These are phyloP conservation scores for Garcia nutans DNA, from an alignment of 345 rosid species.

Conservation along the genomic window DNA sequence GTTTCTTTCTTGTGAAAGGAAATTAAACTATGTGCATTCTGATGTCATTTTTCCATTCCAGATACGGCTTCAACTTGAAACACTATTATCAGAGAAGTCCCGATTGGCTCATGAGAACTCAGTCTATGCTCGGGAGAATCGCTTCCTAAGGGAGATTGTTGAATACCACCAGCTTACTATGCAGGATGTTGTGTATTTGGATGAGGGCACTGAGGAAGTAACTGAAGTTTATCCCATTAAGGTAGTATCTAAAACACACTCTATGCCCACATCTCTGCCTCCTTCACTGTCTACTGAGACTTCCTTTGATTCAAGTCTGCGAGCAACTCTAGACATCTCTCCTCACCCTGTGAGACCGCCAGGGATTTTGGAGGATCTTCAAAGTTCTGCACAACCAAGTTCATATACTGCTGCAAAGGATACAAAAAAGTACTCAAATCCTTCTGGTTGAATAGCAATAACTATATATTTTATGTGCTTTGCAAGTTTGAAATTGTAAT, in stretches of 20 bases:
- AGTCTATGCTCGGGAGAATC: slow-evolving; percentile 35
- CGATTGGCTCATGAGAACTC: slow-evolving; percentile 39
- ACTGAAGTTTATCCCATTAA: slow-evolving; percentile 48
- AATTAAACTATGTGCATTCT: neutral
- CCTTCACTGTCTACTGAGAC: slow-evolving; percentile 20
- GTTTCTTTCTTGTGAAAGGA: neutral
- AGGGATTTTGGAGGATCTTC: slow-evolving; percentile 24
- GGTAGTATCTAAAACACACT: slow-evolving; percentile 36
- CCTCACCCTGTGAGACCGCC: slow-evolving; percentile 41
- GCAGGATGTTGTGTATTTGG: slow-evolving; percentile 39
- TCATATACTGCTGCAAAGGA: slow-evolving; percentile 4
- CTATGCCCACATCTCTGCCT: slow-evolving; percentile 16
- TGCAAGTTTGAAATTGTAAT: slow-evolving; percentile 12
- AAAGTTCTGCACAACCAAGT: slow-evolving; percentile 8
- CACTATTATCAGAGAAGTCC: slow-evolving; percentile 35
- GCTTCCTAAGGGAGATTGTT: slow-evolving; percentile 37
- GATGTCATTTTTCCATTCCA: slow-evolving; percentile 5
- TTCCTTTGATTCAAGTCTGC: slow-evolving; percentile 21
- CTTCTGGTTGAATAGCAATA: slow-evolving; percentile 10
- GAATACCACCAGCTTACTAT: slow-evolving; percentile 40
- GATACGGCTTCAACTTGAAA: slow-evolving; percentile 39
- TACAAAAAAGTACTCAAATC: neutral
- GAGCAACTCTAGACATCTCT: slow-evolving; percentile 18
- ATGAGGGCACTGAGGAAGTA: slow-evolving; percentile 39
- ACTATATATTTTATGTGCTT: neutral